A percentile compares a stretch with the other conserved stretches of the same genome.
Evolutionary conservation across 345 rosid genomes (phyloP).

Genomic region (Euphorbia pulcherrima): DNA sequence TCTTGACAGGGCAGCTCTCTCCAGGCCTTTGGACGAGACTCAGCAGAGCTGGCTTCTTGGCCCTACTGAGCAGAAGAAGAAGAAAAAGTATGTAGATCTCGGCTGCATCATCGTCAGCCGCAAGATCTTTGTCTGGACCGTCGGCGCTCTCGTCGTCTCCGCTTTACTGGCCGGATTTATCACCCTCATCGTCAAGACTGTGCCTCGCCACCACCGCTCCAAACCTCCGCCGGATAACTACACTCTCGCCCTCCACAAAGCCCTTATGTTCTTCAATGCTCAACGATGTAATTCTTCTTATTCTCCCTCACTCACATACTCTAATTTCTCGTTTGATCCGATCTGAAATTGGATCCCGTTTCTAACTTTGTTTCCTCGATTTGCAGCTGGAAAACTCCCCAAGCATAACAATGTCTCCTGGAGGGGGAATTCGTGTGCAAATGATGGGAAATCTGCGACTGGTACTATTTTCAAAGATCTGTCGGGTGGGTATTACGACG

Average conservation of each 20-base stretch:
- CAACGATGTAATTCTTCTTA: conserved; percentile 60
- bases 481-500: conserved; percentile 86
- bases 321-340: neutral
- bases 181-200: conserved; percentile 74
- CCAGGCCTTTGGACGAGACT: conserved; percentile 83
- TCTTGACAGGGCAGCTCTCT: conserved; percentile 76
- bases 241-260: conserved; percentile 83
- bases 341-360: neutral
- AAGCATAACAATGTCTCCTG: conserved; percentile 90
- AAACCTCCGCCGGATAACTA: conserved; percentile 73
- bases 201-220: conserved; percentile 62
- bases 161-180: conserved; percentile 66
- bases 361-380: neutral
- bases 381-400: conserved; percentile 83
- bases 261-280: conserved; percentile 98
- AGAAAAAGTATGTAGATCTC: conserved; percentile 92
- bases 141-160: conserved; percentile 56
- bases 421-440: conserved; percentile 80
- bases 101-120: conserved; percentile 96
- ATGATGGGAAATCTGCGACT: conserved; percentile 66
- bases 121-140: conserved; percentile 91
- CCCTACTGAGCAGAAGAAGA: conserved; percentile 82
- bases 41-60: conserved; percentile 99
- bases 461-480: conserved; percentile 55
- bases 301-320: neutral